Evolutionary conservation across 169 alveolate species (phyloP).

Genomic region (Plasmodium billcollinsi): DNA sequence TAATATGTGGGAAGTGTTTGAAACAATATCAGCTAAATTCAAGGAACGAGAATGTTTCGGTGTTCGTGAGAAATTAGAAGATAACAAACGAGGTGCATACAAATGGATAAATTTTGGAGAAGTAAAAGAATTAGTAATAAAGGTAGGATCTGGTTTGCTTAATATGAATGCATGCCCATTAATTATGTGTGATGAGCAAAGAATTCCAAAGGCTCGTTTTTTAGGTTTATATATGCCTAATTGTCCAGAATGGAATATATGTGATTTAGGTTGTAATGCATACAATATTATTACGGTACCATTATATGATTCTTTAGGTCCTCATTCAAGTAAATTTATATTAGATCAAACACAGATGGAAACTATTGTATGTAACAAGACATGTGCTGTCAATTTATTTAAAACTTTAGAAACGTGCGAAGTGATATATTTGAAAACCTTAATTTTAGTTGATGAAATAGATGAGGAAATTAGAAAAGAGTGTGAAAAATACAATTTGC

Average conservation of each 20-base stretch:
- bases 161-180: constrained; percentile 55
- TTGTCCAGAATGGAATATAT: constrained; percentile 87
- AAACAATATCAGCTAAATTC: constrained; percentile 10
- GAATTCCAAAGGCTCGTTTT: constrained; percentile 27
- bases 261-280: constrained; percentile 88
- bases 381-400: constrained; percentile 45
- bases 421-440: constrained; percentile 17
- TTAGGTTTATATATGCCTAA: constrained; percentile 84
- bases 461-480: constrained; percentile 49
- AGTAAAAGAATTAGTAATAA: constrained; percentile 16
- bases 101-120: constrained; percentile 50
- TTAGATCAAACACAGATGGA: constrained; percentile 79
- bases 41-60: constrained; percentile 50
- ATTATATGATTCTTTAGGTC: constrained; percentile 87
- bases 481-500: constrained; percentile 29
- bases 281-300: constrained; percentile 88
- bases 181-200: constrained; percentile 47
- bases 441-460: constrained; percentile 48
- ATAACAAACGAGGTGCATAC: constrained; percentile 33
- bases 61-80: constrained; percentile 13
- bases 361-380: constrained; percentile 52
- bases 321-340: constrained; percentile 81
- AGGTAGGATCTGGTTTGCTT: constrained; percentile 48
- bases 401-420: constrained; percentile 48
- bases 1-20: constrained; percentile 50